Base-by-base conservation (phyloP, 2,329 filamentous ascomycete genomes). In the Bipolaris gigantea region DNA sequence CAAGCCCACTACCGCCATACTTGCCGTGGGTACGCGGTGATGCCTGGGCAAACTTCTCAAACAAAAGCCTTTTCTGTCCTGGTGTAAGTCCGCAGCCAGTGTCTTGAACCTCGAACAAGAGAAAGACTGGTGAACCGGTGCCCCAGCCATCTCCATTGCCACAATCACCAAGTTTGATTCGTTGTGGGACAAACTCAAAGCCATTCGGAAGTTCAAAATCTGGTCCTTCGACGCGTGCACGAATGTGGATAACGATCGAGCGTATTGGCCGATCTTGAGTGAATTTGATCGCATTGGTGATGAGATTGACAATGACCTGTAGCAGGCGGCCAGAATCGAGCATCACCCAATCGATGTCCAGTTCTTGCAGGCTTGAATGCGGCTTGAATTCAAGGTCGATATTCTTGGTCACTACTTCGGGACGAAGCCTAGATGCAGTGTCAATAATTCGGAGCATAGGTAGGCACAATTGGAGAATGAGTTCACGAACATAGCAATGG, bases 241-340 rank as follows among this genome's bases (percentile, higher is more conserved):
- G 70, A 7, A 78, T 57, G 21, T 67, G 72, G 4, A 79, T 70
- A 0, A 63, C 71, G 50, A 80, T 75, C 6, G 62, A 62, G 3
- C 76, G 71, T n/a, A 53, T 61, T 0, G 65, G 45, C 3, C 65
- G 63, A 39, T 70, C 65, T 32, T 74, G 68, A 0, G 76, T 80
- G 57, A 80, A 80, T 49, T 80, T 80, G 66, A 80, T 77, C 0
- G 75, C 73, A 44, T 79, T 79, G 8, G 77, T 79, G n/a, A 79
- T 69, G 2, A 79, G 65, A 27, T 75, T 75, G 25, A 74, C 64
- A 0, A 76, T 67, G 4, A 80, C 75, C 40, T 80, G 77, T 2
- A 79, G 63, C 3, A 79, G 52, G 30, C 77, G 67, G 44, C 66
- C 73, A 0, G 76, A 74, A 56, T 80, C 77, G 0, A 79, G 63